A percentile compares a stretch with the other conserved stretches of the same genome.
These are phyloP conservation scores for Serendipita sp. DNA, from an alignment of 768 basidiomycete species.

Conservation along the genomic window DNA sequence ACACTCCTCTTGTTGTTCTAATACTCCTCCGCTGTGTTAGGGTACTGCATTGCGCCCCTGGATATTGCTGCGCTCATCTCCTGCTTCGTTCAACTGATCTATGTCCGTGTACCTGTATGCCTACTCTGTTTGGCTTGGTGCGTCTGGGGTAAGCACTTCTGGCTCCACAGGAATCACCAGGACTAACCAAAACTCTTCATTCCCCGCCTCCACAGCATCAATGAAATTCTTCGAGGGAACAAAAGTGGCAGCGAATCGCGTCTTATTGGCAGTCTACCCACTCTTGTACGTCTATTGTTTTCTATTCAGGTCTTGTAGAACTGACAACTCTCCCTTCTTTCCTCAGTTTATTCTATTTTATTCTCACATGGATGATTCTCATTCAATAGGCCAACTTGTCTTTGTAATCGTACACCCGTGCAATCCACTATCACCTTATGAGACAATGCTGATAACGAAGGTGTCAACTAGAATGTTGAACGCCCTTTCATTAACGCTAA, in stretches of 20 bases:
- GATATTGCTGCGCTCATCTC: slow-evolving; percentile 79
- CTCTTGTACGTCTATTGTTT: slow-evolving; percentile 43
- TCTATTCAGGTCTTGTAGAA: background rate
- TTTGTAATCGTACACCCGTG: too few relatives aligned
- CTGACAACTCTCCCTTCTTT: slow-evolving; percentile 1
- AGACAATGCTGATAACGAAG: too few relatives aligned
- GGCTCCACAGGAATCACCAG: background rate
- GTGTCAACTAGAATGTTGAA: too few relatives aligned
- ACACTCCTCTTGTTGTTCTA: background rate
- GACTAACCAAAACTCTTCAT: background rate
- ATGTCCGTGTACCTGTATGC: slow-evolving; percentile 74
- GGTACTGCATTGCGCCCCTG: slow-evolving; percentile 89
- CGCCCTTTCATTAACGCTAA: too few relatives aligned
- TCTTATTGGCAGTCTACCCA: slow-evolving; percentile 91
- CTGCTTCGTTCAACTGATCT: slow-evolving; percentile 71
- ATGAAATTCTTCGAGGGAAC: slow-evolving; percentile 94
- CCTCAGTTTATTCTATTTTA: slow-evolving; percentile 74
- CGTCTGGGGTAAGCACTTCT: slow-evolving; percentile 65
- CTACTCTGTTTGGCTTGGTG: slow-evolving; percentile 87
- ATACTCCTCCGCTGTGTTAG: background rate
- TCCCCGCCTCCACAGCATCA: slow-evolving; percentile 38
- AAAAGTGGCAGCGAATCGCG: slow-evolving; percentile 78
- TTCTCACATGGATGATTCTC: slow-evolving; percentile 93
- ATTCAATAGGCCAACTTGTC: slow-evolving; percentile 42
- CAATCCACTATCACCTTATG: too few relatives aligned